Percentiles rank a stretch among this genome's conserved stretches.
These are phyloP conservation scores for Petunia secreta DNA, from an alignment of 257 asterid genomes.

Conservation along the genomic window DNA sequence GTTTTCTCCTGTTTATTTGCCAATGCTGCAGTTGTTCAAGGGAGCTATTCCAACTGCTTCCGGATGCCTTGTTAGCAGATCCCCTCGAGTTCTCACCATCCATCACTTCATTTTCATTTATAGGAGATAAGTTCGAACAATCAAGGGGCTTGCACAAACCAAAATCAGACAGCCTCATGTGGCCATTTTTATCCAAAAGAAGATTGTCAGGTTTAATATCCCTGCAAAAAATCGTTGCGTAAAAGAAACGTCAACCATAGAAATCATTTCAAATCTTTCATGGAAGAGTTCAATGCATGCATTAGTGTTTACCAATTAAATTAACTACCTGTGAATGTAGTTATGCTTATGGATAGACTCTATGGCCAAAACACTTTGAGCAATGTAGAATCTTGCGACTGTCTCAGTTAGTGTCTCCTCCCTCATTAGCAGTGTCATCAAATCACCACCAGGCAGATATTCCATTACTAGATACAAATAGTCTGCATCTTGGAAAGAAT, in stretches of 20 bases:
- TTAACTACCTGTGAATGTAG: slow-evolving; percentile 62
- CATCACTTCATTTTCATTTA: slow-evolving; percentile 70
- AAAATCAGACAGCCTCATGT: slow-evolving; percentile 73
- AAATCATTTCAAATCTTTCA: slow-evolving; percentile 8
- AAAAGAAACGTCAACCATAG: not conserved
- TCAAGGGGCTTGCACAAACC: slow-evolving; percentile 79
- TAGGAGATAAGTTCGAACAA: slow-evolving; percentile 69
- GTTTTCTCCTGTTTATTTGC: slow-evolving; percentile 84
- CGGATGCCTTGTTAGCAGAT: slow-evolving; percentile 55
- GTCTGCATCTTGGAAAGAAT: slow-evolving; percentile 88
- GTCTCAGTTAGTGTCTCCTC: slow-evolving; percentile 89
- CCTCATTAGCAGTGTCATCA: slow-evolving; percentile 89
- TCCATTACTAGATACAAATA: slow-evolving; percentile 91
- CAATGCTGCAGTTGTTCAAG: slow-evolving; percentile 89
- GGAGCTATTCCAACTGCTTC: slow-evolving; percentile 75
- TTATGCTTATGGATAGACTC: slow-evolving; percentile 83
- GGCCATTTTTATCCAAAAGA: slow-evolving; percentile 71
- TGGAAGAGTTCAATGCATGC: not conserved
- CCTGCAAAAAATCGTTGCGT: slow-evolving; percentile 39
- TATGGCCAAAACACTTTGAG: slow-evolving; percentile 77
- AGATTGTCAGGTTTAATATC: slow-evolving; percentile 89
- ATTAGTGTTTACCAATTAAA: not conserved
- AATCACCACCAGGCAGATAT: slow-evolving; percentile 91
- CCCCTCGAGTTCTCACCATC: slow-evolving; percentile 60
- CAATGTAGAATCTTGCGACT: slow-evolving; percentile 79